These are phyloP conservation scores for Willaertia magna DNA, from an alignment of 208 protist genomes.

Conservation along the genomic window DNA sequence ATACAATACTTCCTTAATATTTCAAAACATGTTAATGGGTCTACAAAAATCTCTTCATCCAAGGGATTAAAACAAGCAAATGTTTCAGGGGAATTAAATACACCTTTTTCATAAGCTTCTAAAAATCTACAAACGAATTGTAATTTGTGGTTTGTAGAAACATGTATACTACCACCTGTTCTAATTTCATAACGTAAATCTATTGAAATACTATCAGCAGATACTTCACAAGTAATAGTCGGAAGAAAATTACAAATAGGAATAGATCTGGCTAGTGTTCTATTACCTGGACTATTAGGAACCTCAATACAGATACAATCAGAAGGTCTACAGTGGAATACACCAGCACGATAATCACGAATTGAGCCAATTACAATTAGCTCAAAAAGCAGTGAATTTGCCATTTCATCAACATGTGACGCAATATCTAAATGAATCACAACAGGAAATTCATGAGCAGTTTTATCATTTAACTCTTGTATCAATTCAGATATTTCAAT, in stretches of 20 bases:
- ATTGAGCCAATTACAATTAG: conserved; percentile 17
- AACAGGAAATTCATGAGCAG: neutral
- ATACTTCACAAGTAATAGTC: neutral
- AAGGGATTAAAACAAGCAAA: neutral
- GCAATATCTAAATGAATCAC: conserved; percentile 19
- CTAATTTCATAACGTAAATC: neutral
- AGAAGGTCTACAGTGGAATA: neutral
- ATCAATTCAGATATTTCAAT: neutral
- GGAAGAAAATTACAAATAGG: neutral
- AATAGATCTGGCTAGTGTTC: neutral
- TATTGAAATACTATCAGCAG: neutral
- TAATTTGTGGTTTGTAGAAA: neutral
- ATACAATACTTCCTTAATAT: neutral
- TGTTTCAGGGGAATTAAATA: neutral
- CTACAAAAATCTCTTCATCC: neutral
- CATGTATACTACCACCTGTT: neutral
- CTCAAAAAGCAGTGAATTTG: conserved; percentile 15
- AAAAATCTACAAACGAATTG: conserved; percentile 6
- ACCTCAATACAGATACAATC: conserved; percentile 9
- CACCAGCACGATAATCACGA: neutral
- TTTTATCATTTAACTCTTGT: neutral
- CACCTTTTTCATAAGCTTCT: neutral
- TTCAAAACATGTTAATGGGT: no score
- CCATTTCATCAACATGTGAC: neutral
- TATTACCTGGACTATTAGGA: neutral